A percentile compares a stretch with the other conserved stretches of the same genome.
These are phyloP conservation scores for Beta macrorhiza DNA, from an alignment of 179 eudicot genomes.

Conservation along the genomic window DNA sequence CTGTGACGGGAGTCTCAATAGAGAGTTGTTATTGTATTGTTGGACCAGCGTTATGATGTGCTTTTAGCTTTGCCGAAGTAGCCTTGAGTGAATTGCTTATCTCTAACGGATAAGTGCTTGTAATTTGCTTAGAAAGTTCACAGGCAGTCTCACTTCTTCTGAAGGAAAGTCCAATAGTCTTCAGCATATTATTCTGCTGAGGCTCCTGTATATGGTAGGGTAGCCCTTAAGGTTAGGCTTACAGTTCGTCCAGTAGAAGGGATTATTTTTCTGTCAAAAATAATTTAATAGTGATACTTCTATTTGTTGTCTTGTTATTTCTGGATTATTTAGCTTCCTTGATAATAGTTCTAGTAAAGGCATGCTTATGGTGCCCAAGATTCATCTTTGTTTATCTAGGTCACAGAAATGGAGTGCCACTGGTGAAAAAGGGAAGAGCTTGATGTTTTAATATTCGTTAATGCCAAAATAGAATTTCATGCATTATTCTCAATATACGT, in stretches of 20 bases:
- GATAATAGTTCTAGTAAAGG: not conserved
- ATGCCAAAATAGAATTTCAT: not conserved
- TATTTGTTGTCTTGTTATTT: not conserved
- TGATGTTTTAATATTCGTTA: not conserved
- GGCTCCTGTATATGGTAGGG: not conserved
- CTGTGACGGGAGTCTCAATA: not conserved
- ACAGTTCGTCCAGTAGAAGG: not conserved
- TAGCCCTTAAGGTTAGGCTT: not conserved
- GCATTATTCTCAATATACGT: not conserved
- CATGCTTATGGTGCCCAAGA: not conserved
- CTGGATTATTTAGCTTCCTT: not conserved
- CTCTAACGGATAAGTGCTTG: not conserved
- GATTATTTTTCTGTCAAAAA: not conserved
- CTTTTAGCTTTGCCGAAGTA: not conserved
- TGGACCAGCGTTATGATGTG: not conserved
- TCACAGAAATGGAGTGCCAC: constrained; percentile 6
- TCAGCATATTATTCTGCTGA: not conserved
- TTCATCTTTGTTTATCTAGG: not conserved
- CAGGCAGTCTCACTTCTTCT: not conserved
- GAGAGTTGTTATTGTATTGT: not conserved
- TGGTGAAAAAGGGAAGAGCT: not conserved
- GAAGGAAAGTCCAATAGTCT: not conserved
- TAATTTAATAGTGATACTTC: not conserved
- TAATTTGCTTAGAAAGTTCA: not conserved
- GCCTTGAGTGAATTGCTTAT: not conserved